phyloP scores from a whole-genome alignment of 768 basidiomycete species.

The Russula sp. region DNA sequence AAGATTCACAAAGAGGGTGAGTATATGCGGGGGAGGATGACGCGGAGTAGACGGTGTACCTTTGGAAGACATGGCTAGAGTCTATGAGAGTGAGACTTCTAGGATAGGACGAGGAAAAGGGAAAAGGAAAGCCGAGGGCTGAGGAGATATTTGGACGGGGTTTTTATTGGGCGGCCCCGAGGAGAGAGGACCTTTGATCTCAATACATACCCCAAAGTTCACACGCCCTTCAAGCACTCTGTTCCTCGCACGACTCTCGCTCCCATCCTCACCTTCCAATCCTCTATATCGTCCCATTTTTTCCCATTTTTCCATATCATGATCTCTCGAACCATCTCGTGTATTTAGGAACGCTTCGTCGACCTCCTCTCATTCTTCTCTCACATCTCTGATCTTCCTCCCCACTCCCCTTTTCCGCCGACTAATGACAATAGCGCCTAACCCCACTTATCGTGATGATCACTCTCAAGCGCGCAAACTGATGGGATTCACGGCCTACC shows the following conservation, averaged over 20 bases:
- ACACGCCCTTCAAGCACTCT: constrained; percentile 15
- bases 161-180: constrained; percentile 28
- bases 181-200: neutral
- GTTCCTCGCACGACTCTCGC: constrained; percentile 17
- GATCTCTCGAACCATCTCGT: neutral
- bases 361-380: neutral
- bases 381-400: neutral
- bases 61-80: constrained; percentile 29
- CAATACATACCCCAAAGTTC: constrained; percentile 28
- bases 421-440: constrained; percentile 15
- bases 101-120: constrained; percentile 11
- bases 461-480: neutral
- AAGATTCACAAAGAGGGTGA: constrained; percentile 3
- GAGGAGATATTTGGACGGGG: constrained; percentile 4
- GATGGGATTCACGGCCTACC: neutral
- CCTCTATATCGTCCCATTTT: constrained; percentile 4
- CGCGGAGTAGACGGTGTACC: constrained; percentile 5
- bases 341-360: too few species aligned
- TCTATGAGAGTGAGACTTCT: constrained; percentile 12
- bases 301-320: neutral
- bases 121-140: neutral
- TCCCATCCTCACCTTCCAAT: constrained; percentile 12
- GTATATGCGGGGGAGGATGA: constrained; percentile 17
- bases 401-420: neutral
- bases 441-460: neutral